A percentile compares a stretch with the other conserved stretches of the same genome.
phyloP scores from a whole-genome alignment of 2,329 filamentous ascomycete species.

The Neodidymelliopsis sp. region DNA sequence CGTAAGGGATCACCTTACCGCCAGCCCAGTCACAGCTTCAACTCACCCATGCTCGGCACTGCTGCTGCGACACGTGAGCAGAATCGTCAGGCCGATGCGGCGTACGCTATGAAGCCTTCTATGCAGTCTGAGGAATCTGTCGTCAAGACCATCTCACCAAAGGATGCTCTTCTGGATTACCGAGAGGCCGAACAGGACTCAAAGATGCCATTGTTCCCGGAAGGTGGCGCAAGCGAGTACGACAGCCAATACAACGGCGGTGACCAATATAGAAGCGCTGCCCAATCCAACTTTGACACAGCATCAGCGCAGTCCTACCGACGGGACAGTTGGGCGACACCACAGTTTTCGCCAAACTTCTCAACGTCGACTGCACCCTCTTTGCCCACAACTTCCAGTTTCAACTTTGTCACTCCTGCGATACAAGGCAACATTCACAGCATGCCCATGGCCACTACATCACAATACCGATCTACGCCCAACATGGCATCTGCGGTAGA shows the following conservation, averaged over 20 bases:
- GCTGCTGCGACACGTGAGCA: slow-evolving; percentile 68
- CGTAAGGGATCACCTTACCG: slow-evolving; percentile 66
- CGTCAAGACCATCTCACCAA: slow-evolving; percentile 91
- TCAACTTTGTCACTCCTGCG: slow-evolving; percentile 57
- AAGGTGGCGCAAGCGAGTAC: slow-evolving; percentile 63
- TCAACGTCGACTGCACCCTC: slow-evolving; percentile 40
- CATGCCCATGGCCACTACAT: slow-evolving; percentile 42
- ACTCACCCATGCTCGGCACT: slow-evolving; percentile 58
- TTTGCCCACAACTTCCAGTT: slow-evolving; percentile 47
- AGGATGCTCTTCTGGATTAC: slow-evolving; percentile 89
- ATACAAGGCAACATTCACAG: slow-evolving; percentile 43
- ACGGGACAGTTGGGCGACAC: slow-evolving; percentile 46
- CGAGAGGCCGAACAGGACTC: slow-evolving; percentile 75
- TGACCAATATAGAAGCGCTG: slow-evolving; percentile 49
- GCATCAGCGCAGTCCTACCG: slow-evolving; percentile 44
- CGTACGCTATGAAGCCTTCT: slow-evolving; percentile 52
- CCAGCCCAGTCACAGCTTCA: slow-evolving; percentile 54
- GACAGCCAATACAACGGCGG: slow-evolving; percentile 54
- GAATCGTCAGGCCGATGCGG: slow-evolving; percentile 67
- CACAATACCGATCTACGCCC: slow-evolving; percentile 45
- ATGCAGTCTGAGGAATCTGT: slow-evolving; percentile 52
- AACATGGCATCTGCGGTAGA: slow-evolving; percentile 48
- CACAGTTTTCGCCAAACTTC: slow-evolving; percentile 46
- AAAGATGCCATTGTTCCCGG: slow-evolving; percentile 76
- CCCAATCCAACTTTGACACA: slow-evolving; percentile 47